Evolutionary conservation across 805 yeast genomes (phyloP).

Genomic region (Metschnikowia cubensis): DNA sequence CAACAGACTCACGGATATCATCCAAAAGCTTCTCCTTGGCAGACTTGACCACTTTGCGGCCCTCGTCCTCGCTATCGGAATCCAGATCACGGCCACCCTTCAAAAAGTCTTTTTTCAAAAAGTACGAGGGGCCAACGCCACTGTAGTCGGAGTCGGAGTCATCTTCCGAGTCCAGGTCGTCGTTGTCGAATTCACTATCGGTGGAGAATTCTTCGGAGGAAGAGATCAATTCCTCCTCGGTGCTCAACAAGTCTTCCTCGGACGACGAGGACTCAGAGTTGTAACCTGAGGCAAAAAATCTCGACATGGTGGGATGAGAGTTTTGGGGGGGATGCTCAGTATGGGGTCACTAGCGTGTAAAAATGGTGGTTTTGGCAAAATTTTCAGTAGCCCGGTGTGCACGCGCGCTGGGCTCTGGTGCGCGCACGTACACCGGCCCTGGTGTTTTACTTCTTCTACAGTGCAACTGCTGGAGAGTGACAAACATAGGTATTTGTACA

Average conservation of each 20-base stretch:
- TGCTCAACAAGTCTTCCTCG: conserved; percentile 48
- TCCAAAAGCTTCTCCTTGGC: conserved; percentile 91
- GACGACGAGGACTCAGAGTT: conserved; percentile 53
- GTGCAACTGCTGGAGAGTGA: too few relatives aligned
- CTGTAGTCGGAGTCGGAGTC: conserved; percentile 36
- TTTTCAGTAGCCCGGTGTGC: conserved; percentile 12
- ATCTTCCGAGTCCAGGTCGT: conserved; percentile 20
- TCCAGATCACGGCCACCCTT: conserved; percentile 41
- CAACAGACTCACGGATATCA: conserved; percentile 68
- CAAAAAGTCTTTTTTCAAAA: conserved; percentile 47
- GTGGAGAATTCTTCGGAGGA: conserved; percentile 41
- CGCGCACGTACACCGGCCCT: conserved; percentile 6
- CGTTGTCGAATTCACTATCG: conserved; percentile 52
- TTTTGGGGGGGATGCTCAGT: conserved; percentile 3
- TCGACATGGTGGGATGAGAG: conserved; percentile 57
- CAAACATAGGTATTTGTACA: too few relatives aligned
- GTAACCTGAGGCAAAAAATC: conserved; percentile 75
- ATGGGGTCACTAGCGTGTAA: conserved; percentile 3
- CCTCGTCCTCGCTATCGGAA: conserved; percentile 58
- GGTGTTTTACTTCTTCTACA: neutral
- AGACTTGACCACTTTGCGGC: conserved; percentile 81
- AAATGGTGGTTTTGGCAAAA: conserved; percentile 8
- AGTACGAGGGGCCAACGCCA: conserved; percentile 49
- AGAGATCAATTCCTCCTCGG: conserved; percentile 57
- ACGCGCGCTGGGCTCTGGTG: conserved; percentile 11